A percentile compares a stretch with the other conserved stretches of the same genome.
Evolutionary conservation across 139 green algal species (phyloP).

Genomic region (Nannochloris sp.): DNA sequence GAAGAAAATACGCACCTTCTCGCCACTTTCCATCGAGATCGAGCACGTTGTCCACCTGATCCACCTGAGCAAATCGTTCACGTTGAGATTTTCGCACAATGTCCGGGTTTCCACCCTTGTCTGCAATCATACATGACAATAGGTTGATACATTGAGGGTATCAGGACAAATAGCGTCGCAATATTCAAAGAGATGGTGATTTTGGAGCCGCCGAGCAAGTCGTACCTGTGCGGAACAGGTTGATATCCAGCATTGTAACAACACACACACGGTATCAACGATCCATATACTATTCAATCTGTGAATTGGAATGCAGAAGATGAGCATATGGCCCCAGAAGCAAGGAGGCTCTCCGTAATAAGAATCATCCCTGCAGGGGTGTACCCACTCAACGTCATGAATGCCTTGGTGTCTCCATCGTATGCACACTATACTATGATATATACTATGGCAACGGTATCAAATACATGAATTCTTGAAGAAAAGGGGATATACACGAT

Average conservation of each 20-base stretch:
- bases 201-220: neutral
- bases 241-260: constrained; percentile 91
- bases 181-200: neutral
- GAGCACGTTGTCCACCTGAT: constrained; percentile 85
- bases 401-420: no score
- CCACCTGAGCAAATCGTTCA: constrained; percentile 70
- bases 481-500: neutral
- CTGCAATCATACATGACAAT: constrained; percentile 34
- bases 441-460: no score
- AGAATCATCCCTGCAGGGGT: no score
- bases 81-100: constrained; percentile 85
- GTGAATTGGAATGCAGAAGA: no score
- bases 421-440: no score
- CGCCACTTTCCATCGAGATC: constrained; percentile 84
- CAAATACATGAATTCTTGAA: no score
- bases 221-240: constrained; percentile 75
- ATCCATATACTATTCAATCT: no score
- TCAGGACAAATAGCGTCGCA: neutral
- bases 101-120: constrained; percentile 92
- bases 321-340: no score
- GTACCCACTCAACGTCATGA: no score
- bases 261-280: no score
- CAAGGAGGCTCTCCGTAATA: no score
- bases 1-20: constrained; percentile 31
- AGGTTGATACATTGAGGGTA: neutral